Evolutionary conservation across 768 basidiomycete species (phyloP), one percentile per base, ranked within the genome.

Genomic region (Trametes punicea): DNA sequence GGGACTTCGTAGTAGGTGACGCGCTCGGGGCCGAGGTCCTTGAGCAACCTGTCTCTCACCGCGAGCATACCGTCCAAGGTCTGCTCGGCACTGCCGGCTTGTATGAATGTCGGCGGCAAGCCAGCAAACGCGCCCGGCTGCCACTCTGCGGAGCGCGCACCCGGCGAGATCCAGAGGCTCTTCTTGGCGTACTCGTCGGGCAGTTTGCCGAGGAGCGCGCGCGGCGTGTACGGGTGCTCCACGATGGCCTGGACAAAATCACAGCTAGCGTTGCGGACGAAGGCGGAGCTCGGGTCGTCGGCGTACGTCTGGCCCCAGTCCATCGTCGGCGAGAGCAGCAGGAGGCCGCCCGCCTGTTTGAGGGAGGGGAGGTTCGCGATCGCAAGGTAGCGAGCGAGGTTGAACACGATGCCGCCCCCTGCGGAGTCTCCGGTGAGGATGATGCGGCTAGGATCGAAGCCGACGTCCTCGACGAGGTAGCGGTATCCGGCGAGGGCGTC

Each of bases 71-170:
- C 72, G 66, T 87, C 85, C n/a, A 75, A 70, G n/a, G 83, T 60
- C 10, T 79, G 65, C 64, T 87, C 85, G 3, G 79, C 79, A 4
- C 78, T 80, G 15, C 85, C 85, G 6, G 73, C 75, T 6, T 75
- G 71, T 39, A 88, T 76, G 66, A 83, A 84, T 0, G 84, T 85
- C n/a, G 76, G 70, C 1, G 86, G 85, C 67, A 83, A 87, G 16
- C 75, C 78, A 31, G 68, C 73, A 68, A 87, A 88, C 50, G 26
- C 23, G 3, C 62, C 47, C 27, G 71, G 18, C 23, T 13, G 58
- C 6, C 64, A 16, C 3, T 40, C 62, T 0, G 74, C 70, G 42
- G 75, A 64, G 25, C 74, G 60, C 15, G 80, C 82, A 6, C 78
- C 79, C 2, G 85, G 84, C 0, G 85, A 87, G 31, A 88, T 74